Evolutionary conservation across 306 rosid genomes (phyloP), one percentile per base, ranked within the genome.

Genomic region (Potentilla sterilis): DNA sequence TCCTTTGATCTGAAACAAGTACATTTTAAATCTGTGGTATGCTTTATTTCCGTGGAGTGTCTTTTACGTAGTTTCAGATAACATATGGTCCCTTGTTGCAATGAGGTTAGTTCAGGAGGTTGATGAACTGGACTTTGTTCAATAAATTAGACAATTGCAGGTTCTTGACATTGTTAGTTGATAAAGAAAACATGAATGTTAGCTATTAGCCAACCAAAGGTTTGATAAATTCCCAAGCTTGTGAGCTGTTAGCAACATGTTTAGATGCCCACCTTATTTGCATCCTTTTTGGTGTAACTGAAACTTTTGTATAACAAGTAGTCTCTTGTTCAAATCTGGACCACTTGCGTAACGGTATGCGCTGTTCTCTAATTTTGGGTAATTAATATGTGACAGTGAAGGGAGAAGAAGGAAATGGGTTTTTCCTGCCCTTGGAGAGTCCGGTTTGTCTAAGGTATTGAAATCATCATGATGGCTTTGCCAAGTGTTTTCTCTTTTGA

Each of bases 371-470:
- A 76, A 86, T 75, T 80, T 73, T 72, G 67, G 57, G 48, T 82
- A 38, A 44, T 67, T 78, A 74, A 63, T 79, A 62, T 66, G 42
- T 79, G 87, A 83, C 89, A 94, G 98, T 87, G 97, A 94, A 87
- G 98, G 96, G 86, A 92, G 93, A 83, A 87, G 97, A 80, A 90
- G 97, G 81, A 87, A 87, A 80, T 92, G 98, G 98, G 85, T 88
- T 63, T 94, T 94, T 80, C 97, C 98, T 69, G 81, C 87, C 38
- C 89, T 94, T n/a, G 80, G 84, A 49, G 90, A 79, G 67, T 74
- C 85, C 80, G 67, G 21, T 67, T 42, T 65, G 66, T 76, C 75
- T 57, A 76, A 91, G 98, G 97, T 67, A 75, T 63, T 51, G 75
- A 51, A 63, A 69, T 28, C 76, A 77, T 69, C 55, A 72, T 6